Base-by-base conservation (phyloP, 2,329 filamentous ascomycete species). In the Malbranchea zuffiana region DNA sequence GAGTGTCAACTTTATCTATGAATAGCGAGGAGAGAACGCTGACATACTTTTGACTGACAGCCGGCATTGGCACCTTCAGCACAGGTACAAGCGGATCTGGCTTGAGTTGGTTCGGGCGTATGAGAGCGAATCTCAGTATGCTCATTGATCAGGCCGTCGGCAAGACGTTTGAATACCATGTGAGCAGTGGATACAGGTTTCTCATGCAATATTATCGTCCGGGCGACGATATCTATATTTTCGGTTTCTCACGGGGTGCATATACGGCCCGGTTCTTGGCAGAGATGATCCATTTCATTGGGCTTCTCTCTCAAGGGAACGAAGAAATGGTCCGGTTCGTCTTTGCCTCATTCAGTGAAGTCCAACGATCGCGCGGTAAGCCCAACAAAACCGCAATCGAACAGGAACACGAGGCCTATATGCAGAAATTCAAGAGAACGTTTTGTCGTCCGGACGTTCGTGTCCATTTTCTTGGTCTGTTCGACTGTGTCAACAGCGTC, bases 391-490 rank as follows among this genome's bases (percentile, higher is more conserved):
- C 19, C n/a, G 15, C 39, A 11, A 32, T 43, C 13, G 50, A 45
- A 11, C 8, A 28, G 4, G 26, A 43, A 40, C 40, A 47, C 20
- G 44, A 44, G 6, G 33, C 41, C 11, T 52, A 49, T 43, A 58
- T 68, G 41, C 51, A 53, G 0, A 64, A 65, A 1, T 71, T 71
- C 38, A 64, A 63, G 32, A 57, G 59, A 15, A 70, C 67, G 0
- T 71, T 71, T 40, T 69, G 66, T 44, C 62, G 63, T 26, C 49
- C 53, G 12, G 61, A 65, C 29, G 65, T 70, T 33, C 40, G 44
- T 29, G 62, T 72, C 5, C 66, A 68, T 48, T 72, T 73, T 50
- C 63, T 73, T n/a, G 70, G 70, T 1, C 59, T 72, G 27, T 73
- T 68, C 56, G 69, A 74, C 45, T 69, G 65, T 41, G 69, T 74